Conservation (phyloP, 768 basidiomycete species). For the Boletellus emodensis region DNA sequence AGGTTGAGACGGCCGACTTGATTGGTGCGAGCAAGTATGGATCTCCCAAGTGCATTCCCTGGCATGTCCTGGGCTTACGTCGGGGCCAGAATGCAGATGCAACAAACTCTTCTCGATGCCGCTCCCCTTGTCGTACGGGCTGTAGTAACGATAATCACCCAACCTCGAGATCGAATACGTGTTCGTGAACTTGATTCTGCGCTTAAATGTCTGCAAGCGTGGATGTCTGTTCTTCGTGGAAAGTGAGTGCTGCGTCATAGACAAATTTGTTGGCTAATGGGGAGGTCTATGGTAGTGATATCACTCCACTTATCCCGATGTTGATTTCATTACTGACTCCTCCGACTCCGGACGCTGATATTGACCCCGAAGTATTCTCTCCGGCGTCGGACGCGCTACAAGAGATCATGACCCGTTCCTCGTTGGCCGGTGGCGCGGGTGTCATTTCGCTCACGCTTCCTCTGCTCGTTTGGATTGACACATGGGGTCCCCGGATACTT, state of each 20-base stretch:
- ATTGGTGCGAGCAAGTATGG: conserved; percentile 68
- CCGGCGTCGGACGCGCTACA: conserved; percentile 68
- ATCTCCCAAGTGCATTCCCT: conserved; percentile 8
- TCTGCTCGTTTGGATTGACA: conserved; percentile 72
- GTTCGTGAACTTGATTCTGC: conserved; percentile 59
- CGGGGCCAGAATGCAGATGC: conserved; percentile 52
- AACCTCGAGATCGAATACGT: conserved; percentile 29
- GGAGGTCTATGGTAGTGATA: conserved; percentile 42
- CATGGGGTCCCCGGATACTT: conserved; percentile 47
- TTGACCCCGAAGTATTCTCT: conserved; percentile 53
- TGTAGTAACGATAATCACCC: conserved; percentile 54
- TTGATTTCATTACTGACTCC: conserved; percentile 48
- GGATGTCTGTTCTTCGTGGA: conserved; percentile 68
- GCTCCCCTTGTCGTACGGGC: conserved; percentile 68
- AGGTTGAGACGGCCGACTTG: conserved; percentile 72
- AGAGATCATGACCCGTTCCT: conserved; percentile 73
- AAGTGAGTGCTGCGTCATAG: conserved; percentile 44
- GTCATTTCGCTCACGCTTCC: conserved; percentile 77
- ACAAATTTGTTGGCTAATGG: not conserved
- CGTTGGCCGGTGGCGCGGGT: conserved; percentile 67
- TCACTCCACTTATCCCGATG: conserved; percentile 65
- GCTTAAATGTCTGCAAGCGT: conserved; percentile 76
- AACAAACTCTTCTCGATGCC: conserved; percentile 62
- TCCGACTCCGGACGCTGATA: conserved; percentile 25
- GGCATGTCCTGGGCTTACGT: conserved; percentile 5